Evolutionary conservation across 257 asterid genomes (phyloP).

Genomic region (Misopates orontium): DNA sequence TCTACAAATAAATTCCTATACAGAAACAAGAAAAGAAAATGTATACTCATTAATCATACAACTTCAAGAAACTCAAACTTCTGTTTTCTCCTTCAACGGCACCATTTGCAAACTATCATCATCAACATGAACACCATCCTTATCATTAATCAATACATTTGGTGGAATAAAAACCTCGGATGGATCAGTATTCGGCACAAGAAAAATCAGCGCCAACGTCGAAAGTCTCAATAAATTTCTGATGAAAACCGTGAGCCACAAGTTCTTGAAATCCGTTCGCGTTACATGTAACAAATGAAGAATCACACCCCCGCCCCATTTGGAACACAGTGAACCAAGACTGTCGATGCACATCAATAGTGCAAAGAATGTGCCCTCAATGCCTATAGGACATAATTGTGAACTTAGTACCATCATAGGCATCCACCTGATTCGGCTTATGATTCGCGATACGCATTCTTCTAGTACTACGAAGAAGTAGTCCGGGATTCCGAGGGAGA

Average conservation of each 20-base stretch:
- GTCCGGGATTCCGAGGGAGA: conserved; percentile 64
- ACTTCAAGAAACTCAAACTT: conserved; percentile 16
- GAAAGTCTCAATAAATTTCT: conserved; percentile 48
- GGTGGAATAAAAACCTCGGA: conserved; percentile 32
- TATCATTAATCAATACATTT: conserved; percentile 21
- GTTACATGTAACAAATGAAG: conserved; percentile 59
- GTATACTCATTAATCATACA: background rate
- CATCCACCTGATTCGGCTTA: conserved; percentile 63
- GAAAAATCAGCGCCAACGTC: conserved; percentile 51
- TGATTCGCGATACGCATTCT: conserved; percentile 48
- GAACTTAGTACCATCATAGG: conserved; percentile 74
- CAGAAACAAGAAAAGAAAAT: background rate
- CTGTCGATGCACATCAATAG: conserved; percentile 71
- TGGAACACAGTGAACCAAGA: conserved; percentile 53
- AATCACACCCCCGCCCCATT: conserved; percentile 65
- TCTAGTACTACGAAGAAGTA: conserved; percentile 51
- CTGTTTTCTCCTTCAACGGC: conserved; percentile 35
- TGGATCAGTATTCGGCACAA: conserved; percentile 47
- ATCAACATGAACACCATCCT: background rate
- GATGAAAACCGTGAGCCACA: conserved; percentile 53
- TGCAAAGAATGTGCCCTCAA: conserved; percentile 74
- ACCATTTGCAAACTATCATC: conserved; percentile 34
- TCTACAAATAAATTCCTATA: background rate
- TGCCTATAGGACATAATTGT: conserved; percentile 60
- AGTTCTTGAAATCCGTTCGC: conserved; percentile 51